Percentiles rank a stretch among this genome's conserved stretches.
These are phyloP conservation scores for Colletotrichum lini DNA, from an alignment of 2,329 filamentous ascomycete species.

Conservation along the genomic window DNA sequence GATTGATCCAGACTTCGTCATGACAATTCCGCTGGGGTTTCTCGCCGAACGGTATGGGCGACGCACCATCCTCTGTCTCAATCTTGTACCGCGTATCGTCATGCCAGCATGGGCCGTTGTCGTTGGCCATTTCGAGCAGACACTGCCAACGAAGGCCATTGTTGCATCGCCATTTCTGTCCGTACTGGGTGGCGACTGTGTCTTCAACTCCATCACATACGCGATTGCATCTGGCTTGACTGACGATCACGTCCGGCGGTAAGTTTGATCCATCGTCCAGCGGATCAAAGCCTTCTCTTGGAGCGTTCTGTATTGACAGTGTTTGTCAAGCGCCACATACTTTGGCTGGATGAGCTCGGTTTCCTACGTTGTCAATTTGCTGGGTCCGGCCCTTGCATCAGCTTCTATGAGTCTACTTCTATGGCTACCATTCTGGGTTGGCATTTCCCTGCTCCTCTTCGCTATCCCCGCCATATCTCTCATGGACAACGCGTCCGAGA, in stretches of 20 bases:
- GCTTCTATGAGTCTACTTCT: slow-evolving; percentile 60
- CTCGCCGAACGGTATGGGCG: slow-evolving; percentile 60
- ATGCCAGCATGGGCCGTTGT: slow-evolving; percentile 58
- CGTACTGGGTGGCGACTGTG: slow-evolving; percentile 64
- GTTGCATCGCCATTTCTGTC: slow-evolving; percentile 59
- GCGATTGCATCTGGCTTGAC: slow-evolving; percentile 60
- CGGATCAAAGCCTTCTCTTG: neutral
- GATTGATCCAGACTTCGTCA: slow-evolving; percentile 57
- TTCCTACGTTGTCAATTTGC: slow-evolving; percentile 61
- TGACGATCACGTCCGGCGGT: slow-evolving; percentile 57
- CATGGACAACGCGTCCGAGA: neutral
- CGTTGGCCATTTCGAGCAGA: slow-evolving; percentile 55
- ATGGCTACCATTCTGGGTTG: slow-evolving; percentile 60
- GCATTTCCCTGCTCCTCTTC: slow-evolving; percentile 54
- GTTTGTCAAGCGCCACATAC: slow-evolving; percentile 58
- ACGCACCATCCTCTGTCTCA: slow-evolving; percentile 58
- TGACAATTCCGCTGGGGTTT: slow-evolving; percentile 65
- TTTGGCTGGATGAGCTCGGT: slow-evolving; percentile 67
- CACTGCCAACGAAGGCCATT: slow-evolving; percentile 56
- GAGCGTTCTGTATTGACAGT: neutral
- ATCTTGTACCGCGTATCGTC: slow-evolving; percentile 58
- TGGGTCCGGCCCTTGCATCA: slow-evolving; percentile 62
- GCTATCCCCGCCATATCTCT: slow-evolving; percentile 50
- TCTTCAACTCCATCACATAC: slow-evolving; percentile 66
- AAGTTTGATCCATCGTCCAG: slow-evolving; percentile 26